These are phyloP conservation scores for Actinomortierella wolfii DNA, from an alignment of 371 early-diverging fungal species.

Conservation along the genomic window DNA sequence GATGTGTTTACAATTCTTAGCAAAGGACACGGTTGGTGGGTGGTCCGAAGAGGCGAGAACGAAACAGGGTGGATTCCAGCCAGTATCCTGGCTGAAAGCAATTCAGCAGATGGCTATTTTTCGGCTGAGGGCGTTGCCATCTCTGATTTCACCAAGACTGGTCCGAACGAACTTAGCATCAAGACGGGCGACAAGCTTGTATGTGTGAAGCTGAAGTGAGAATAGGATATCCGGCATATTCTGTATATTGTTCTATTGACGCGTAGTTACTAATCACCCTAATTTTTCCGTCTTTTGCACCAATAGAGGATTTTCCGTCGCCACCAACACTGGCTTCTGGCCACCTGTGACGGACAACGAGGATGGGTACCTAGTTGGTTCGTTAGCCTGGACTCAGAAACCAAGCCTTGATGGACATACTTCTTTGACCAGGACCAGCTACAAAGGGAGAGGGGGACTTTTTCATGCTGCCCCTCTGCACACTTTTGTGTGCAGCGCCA, in stretches of 20 bases:
- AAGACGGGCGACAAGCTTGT: conserved; percentile 56
- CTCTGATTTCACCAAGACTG: conserved; percentile 55
- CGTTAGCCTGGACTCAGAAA: conserved; percentile 41
- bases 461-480: too few relatives aligned
- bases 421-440: too few relatives aligned
- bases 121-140: conserved; percentile 54
- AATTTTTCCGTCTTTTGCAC: too few relatives aligned
- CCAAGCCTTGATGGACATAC: neutral
- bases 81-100: conserved; percentile 56
- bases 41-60: conserved; percentile 52
- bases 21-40: conserved; percentile 62
- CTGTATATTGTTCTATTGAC: neutral
- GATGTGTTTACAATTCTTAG: conserved; percentile 58
- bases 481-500: too few relatives aligned
- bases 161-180: conserved; percentile 57
- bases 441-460: too few relatives aligned
- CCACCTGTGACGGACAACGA: conserved; percentile 43
- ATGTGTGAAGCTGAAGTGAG: conserved; percentile 40
- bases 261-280: too few relatives aligned
- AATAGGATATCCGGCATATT: neutral
- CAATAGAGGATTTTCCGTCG: conserved; percentile 46
- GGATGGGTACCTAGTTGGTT: conserved; percentile 55
- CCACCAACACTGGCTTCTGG: conserved; percentile 44
- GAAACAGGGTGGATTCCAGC: conserved; percentile 65
- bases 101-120: conserved; percentile 46